phyloP scores from a whole-genome alignment of 2,329 filamentous ascomycete genomes.

The Pyrenophora seminiperda region DNA sequence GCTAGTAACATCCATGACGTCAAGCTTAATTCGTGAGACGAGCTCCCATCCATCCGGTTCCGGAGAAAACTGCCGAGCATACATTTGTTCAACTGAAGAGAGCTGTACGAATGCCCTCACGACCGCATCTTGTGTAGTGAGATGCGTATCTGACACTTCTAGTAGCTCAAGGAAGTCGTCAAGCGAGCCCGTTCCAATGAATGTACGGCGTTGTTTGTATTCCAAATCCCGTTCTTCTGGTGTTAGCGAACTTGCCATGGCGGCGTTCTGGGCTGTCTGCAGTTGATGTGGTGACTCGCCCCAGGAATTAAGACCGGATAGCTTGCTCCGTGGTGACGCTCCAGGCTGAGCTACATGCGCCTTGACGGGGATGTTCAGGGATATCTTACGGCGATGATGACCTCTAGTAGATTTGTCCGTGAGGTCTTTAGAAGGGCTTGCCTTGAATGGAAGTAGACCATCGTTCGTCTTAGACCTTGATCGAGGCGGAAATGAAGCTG shows the following conservation, averaged over 20 bases:
- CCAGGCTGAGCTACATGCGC: not conserved
- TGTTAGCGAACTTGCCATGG: not conserved
- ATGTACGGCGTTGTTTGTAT: conserved; percentile 40
- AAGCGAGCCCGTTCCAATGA: conserved; percentile 37
- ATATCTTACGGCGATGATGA: conserved; percentile 17
- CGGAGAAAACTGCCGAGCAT: conserved; percentile 26
- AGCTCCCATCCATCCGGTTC: conserved; percentile 29
- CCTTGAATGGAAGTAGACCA: conserved; percentile 17
- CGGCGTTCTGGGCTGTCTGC: not conserved
- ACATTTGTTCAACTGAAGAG: conserved; percentile 29
- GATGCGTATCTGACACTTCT: conserved; percentile 15
- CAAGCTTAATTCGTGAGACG: conserved; percentile 24
- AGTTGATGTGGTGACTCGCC: not conserved
- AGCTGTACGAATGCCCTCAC: conserved; percentile 29
- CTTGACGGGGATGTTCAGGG: conserved; percentile 20
- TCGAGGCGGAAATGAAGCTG: conserved; percentile 4
- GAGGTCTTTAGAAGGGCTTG: conserved; percentile 2
- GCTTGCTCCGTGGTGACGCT: not conserved
- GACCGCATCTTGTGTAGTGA: conserved; percentile 17
- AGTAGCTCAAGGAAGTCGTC: conserved; percentile 32
- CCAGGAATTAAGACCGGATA: not conserved
- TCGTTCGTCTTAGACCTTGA: conserved; percentile 12
- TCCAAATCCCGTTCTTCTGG: conserved; percentile 29
- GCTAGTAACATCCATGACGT: conserved; percentile 15
- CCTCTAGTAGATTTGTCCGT: not conserved